These are phyloP conservation scores for Rhodotorula taiwanensis DNA, from an alignment of 768 basidiomycete species.

Conservation along the genomic window DNA sequence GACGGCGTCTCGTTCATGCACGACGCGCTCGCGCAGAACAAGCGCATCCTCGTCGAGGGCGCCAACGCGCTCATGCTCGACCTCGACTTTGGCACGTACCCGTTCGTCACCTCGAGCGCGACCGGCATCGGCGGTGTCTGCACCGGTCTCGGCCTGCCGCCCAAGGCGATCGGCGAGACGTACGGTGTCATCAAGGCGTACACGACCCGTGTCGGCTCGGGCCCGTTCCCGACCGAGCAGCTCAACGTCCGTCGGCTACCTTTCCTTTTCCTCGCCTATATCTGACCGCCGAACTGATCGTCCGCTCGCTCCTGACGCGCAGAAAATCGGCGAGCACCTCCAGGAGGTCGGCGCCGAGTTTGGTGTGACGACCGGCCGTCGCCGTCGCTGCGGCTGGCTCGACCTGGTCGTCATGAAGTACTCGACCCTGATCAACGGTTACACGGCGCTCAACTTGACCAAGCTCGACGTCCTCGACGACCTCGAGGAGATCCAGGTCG, in stretches of 20 bases:
- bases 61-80: slow-evolving; percentile 99
- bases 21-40: slow-evolving; percentile 63
- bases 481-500: slow-evolving; percentile 80
- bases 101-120: slow-evolving; percentile 89
- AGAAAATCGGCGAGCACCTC: slow-evolving; percentile 76
- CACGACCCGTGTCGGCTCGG: slow-evolving; percentile 96
- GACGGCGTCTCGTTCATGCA: slow-evolving; percentile 84
- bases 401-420: slow-evolving; percentile 91
- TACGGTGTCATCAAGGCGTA: slow-evolving; percentile 97
- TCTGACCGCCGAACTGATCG: no score
- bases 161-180: slow-evolving; percentile 71
- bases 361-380: slow-evolving; percentile 85
- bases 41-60: slow-evolving; percentile 85
- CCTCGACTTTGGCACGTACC: slow-evolving; percentile 95
- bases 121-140: slow-evolving; percentile 92
- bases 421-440: slow-evolving; percentile 90
- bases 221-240: slow-evolving; percentile 95
- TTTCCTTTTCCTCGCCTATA: no score
- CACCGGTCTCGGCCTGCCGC: slow-evolving; percentile 95
- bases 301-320: slow-evolving; percentile 3
- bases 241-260: slow-evolving; percentile 60
- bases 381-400: slow-evolving; percentile 93
- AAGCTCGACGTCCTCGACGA: slow-evolving; percentile 89
- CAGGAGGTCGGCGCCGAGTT: slow-evolving; percentile 92
- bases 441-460: slow-evolving; percentile 85